Percentiles rank a stretch among this genome's conserved stretches.
Conservation (phyloP, 2,329 filamentous ascomycete species). For the Trichoderma hamatum region DNA sequence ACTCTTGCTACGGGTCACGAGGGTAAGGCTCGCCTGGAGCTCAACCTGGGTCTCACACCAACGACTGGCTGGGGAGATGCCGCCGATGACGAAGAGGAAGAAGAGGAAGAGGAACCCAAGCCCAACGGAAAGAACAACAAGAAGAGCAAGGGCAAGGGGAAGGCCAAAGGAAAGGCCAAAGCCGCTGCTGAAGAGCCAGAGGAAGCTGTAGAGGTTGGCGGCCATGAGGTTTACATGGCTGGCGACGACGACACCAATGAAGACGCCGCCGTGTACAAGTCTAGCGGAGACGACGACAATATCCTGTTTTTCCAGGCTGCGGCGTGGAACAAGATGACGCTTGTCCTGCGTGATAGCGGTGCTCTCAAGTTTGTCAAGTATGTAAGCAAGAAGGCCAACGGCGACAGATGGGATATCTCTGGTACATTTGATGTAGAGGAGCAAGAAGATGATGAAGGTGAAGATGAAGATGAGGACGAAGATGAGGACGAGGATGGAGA, state of each 20-base stretch:
- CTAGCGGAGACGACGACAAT: constrained; percentile 74
- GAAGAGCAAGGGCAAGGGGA: constrained; percentile 35
- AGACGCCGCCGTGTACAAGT: constrained; percentile 87
- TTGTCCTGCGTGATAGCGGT: constrained; percentile 85
- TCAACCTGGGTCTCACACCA: constrained; percentile 86
- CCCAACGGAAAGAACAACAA: constrained; percentile 33
- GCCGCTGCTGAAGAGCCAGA: constrained; percentile 34
- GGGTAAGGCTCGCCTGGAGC: constrained; percentile 76
- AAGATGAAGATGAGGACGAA: constrained; percentile 40
- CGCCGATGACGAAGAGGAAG: constrained; percentile 50
- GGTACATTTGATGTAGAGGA: constrained; percentile 75
- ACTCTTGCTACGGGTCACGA: constrained; percentile 87
- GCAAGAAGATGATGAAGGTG: constrained; percentile 46
- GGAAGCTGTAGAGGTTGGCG: constrained; percentile 65
- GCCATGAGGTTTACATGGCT: constrained; percentile 92
- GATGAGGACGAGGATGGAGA: constrained; percentile 54
- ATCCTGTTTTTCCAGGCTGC: constrained; percentile 66
- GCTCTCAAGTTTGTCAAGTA: constrained; percentile 96
- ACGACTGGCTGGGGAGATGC: constrained; percentile 82
- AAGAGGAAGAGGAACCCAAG: constrained; percentile 38
- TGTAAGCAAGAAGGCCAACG: constrained; percentile 77
- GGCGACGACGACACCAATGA: constrained; percentile 71
- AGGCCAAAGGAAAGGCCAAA: constrained; percentile 38
- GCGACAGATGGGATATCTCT: constrained; percentile 90
- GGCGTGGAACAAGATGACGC: constrained; percentile 86